Evolutionary conservation across 177 flowering plant genomes (phyloP).

Genomic region (Vitis hybrid): DNA sequence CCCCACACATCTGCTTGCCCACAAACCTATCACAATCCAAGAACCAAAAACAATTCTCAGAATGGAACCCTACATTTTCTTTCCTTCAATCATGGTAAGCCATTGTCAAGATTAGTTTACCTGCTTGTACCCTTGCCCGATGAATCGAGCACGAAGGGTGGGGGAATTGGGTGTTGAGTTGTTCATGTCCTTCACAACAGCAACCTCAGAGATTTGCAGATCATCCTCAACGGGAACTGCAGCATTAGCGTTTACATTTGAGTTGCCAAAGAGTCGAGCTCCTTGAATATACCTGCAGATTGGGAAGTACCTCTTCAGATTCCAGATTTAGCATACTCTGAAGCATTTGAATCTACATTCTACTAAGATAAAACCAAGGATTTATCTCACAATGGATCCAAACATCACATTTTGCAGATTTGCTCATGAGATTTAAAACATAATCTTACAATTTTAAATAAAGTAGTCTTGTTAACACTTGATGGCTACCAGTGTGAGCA

Average conservation of each 20-base stretch:
- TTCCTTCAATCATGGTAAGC: too few relatives aligned
- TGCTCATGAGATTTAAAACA: too few relatives aligned
- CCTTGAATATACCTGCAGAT: slow-evolving; percentile 74
- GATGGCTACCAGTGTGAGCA: too few relatives aligned
- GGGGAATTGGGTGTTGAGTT: slow-evolving; percentile 22
- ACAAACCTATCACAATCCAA: slow-evolving; percentile 59
- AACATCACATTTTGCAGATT: too few relatives aligned
- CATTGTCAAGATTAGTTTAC: slow-evolving; percentile 26
- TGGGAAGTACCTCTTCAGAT: neutral
- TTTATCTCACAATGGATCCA: too few relatives aligned
- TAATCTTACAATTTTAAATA: too few relatives aligned
- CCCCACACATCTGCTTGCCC: slow-evolving; percentile 93
- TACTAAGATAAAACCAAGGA: too few relatives aligned
- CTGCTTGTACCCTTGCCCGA: slow-evolving; percentile 97
- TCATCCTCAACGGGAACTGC: slow-evolving; percentile 24
- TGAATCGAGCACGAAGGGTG: slow-evolving; percentile 62
- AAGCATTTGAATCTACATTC: too few relatives aligned
- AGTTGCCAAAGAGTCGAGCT: slow-evolving; percentile 48
- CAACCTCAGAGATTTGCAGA: slow-evolving; percentile 36
- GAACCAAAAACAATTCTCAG: neutral
- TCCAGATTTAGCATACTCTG: neutral
- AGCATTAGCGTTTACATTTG: slow-evolving; percentile 22
- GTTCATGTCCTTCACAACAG: slow-evolving; percentile 14
- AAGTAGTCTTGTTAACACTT: too few relatives aligned
- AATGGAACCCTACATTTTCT: too few relatives aligned